Base-by-base conservation (phyloP, 2,329 filamentous ascomycete species). In the Didymella exigua region DNA sequence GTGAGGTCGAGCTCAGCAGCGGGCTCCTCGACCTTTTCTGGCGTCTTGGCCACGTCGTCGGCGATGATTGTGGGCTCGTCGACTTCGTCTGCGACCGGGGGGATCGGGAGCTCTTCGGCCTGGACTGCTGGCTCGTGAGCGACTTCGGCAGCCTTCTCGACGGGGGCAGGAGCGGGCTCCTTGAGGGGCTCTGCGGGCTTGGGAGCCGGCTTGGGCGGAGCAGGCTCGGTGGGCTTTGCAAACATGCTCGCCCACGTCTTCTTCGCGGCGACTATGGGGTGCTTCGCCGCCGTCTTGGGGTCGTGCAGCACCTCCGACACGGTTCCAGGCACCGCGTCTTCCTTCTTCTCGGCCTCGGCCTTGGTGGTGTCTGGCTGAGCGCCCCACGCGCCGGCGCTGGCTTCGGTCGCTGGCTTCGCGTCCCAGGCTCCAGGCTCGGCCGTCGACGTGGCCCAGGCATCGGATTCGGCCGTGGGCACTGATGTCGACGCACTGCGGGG, bases 381-480 rank as follows among this genome's bases (percentile, higher is more conserved):
- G 43, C 48, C 53, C 53, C 53, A 56, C 26, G 43, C 53, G 38
- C 48, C 53, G 29, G 53, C 30, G 43, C 36, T 33, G 26, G 47
- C 43, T 29, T 51, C 48, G 14, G 53, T 48, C 26, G 53, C 27
- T 11, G 53, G 53, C 48, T 56, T 56, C 37, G 47, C n/a, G 30
- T 51, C 53, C 53, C 53, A 56, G 26, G 53, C 53, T 34, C 53
- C 53, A 44, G 47, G 47, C 48, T 65, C 59, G 26, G 68, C 45
- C 29, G 67, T 67, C 41, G 80, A 74, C 57, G 81, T 75, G 53
- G 79, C 83, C 86, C 86, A 89, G 56, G 84, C 85, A 56, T 78
- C 73, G 13, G 88, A 88, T 70, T 93, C 89, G 60, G 86, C 83
- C 58, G 89, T 90, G 37, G 89, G 87, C 55, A 89, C 80, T 54